Evolutionary conservation across 495 filamentous ascomycete genomes (phyloP), one percentile per base, ranked within the genome.

Genomic region (Lasiosphaeris hirsuta): DNA sequence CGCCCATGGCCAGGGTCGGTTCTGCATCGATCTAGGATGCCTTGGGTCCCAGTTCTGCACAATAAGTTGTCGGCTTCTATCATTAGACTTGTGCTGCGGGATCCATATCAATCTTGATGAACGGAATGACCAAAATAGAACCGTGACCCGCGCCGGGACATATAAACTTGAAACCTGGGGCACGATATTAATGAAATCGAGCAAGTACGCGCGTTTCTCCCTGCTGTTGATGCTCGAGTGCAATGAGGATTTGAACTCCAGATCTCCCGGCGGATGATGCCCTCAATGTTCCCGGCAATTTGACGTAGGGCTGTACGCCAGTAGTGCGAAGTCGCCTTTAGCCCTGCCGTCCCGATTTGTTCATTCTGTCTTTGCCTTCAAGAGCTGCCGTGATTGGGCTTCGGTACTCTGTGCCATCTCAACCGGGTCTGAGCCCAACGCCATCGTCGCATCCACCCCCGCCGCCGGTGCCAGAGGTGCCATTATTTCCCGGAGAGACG

Each of bases 261-360:
- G 35, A 58, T 58, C 40, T 58, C 44, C 58, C 61, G 64, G 38
- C 64, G 64, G 61, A 62, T 61, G 36, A 59, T 55, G 58, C 49
- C 63, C 48, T 58, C 23, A 19, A 47, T 58, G 40, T 35, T 54
- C 54, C 59, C 51, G 56, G 56, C 61, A 62, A 57, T 62, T 49
- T 61, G 39, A 51, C 58, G 53, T 65, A 65, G 65, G 63, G 65
- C 65, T 65, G 65, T 54, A 30, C 23, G 23, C 23, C 23, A 30
- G 23, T 30, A 37, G 48, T 58, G 60, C 11, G 38, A 34, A 58
- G 13, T 35, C 49, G 50, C 18, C 30, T 67, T 65, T 65, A 68
- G 50, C 65, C 63, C 58, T 53, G 51, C 63, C 52, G 33, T 60
- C 56, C 63, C 58, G 61, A 66, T 60, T 64, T 58, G 61, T 44